Evolutionary conservation across 805 yeast species (phyloP), one percentile per base, ranked within the genome.

Genomic region (Hyphopichia homilentoma): DNA sequence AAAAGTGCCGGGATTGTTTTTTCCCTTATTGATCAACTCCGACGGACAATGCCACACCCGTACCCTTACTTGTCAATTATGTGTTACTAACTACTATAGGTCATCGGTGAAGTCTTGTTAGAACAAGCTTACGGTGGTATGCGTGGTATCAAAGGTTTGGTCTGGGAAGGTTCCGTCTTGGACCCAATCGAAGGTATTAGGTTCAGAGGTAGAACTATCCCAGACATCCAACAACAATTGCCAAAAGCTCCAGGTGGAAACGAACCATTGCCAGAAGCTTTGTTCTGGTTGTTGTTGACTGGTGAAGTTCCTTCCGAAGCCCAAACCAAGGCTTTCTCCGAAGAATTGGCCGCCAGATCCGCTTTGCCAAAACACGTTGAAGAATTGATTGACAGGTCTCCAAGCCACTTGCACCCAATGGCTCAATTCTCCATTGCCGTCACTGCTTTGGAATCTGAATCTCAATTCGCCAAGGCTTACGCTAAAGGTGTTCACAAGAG

Each of bases 161-260:
- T 81, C 35, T 84, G 93, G 93, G 88, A 83, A 52, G 80, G 87
- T 34, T 81, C 89, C 9, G 78, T 75, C 27, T 75, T 84, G 45
- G 90, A 84, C 55, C 81, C 90, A 33, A 68, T 76, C 33, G 77
- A 75, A 50, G 93, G 93, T 22, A 84, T 84, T 53, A 75, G 81
- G 36, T 84, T 84, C 71, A 84, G 84, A 61, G 88, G 88, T 36
- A 68, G 70, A 56, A 79, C 89, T 38, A 84, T 83, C 45, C 72
- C 78, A 44, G 84, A 83, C 44, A 78, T 84, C 57, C 89, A 81
- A 60, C 53, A 61, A 38, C 59, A 67, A 42, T 70, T 84, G 47
- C 89, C 90, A 41, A 73, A 72, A 54, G 76, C 68, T 23, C 69
- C 69, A 38, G 75, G 75, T 39, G 72, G 72, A 31, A 63, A 66